Evolutionary conservation across 2,329 filamentous ascomycete species (phyloP), one percentile per base, ranked within the genome.

Genomic region (Epichloe uncinata): DNA sequence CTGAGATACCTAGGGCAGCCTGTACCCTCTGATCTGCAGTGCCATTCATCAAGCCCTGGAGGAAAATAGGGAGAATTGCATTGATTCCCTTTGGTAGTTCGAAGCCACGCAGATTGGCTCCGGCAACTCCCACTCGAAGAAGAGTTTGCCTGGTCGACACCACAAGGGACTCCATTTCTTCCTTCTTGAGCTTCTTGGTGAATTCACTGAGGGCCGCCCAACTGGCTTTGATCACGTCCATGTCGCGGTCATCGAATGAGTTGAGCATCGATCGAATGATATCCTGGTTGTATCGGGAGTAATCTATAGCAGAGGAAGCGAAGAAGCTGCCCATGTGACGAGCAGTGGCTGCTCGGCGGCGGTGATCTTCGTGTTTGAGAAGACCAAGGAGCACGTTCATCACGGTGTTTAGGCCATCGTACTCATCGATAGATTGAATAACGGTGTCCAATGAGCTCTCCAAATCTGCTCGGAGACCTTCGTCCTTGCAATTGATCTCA

Each of bases 1-100:
- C 94, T 2, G 90, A 95, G 58, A 98, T 94, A 50, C 87, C 93
- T 54, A 97, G 75, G 43, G 94, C 93, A 51, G 93, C 82, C 64
- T 94, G 87, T 26, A 88, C 93, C 64, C 90, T 80, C 70, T 98
- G 93, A 5, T 98, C 93, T 15, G 86, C 74, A 37, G 85, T 90
- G 51, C 93, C 94, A 61, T 98, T 97, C 84, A 98, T 95, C 57
- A 98, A 76, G 68, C 93, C 93, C 64, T 98, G 94, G 62, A 97
- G 69, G 78, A 98, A 97, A 57, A 98, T 97, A 2, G 94, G 93
- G 53, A 98, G 71, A 56, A 98, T 84, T 54, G 93, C 90, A 62
- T 89, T 95, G 74, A 98, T 95, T 54, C 94, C 94, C 78, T 97
- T 98, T 2, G 91, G 93, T 50, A 97, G 72, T 58, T 81, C 77